phyloP scores from a whole-genome alignment of 345 rosid species.

The Moricandia moricandioides region DNA sequence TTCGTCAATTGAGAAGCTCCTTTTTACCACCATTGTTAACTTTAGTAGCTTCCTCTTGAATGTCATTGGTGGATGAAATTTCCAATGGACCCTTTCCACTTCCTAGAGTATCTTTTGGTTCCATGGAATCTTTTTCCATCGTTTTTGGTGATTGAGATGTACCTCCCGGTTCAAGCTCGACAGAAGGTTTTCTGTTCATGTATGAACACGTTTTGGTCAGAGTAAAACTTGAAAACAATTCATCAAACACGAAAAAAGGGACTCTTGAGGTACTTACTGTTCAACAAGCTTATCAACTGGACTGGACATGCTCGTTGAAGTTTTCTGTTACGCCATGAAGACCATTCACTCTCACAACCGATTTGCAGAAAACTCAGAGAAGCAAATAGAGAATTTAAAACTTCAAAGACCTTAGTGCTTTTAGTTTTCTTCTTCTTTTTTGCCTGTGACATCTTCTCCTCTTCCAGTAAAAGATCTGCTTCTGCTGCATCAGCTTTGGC shows the following conservation, averaged over 20 bases:
- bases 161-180: background rate
- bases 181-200: conserved; percentile 10
- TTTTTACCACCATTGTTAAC: background rate
- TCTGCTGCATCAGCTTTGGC: background rate
- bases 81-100: background rate
- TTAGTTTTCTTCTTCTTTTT: conserved; percentile 19
- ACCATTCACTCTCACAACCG: conserved; percentile 15
- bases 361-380: background rate
- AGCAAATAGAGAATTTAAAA: background rate
- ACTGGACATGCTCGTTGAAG: conserved; percentile 5
- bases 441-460: background rate
- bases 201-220: background rate
- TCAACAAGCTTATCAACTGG: background rate
- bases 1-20: background rate
- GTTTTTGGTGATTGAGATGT: background rate
- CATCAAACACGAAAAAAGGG: background rate
- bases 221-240: background rate
- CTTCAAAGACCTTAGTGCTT: conserved; percentile 11
- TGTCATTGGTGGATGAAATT: background rate
- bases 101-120: background rate
- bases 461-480: background rate
- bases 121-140: background rate
- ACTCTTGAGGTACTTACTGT: background rate
- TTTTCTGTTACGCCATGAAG: conserved; percentile 15
- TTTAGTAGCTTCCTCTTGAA: background rate